phyloP scores from a whole-genome alignment of 2,329 filamentous ascomycete genomes.

The Cercospora janseana region DNA sequence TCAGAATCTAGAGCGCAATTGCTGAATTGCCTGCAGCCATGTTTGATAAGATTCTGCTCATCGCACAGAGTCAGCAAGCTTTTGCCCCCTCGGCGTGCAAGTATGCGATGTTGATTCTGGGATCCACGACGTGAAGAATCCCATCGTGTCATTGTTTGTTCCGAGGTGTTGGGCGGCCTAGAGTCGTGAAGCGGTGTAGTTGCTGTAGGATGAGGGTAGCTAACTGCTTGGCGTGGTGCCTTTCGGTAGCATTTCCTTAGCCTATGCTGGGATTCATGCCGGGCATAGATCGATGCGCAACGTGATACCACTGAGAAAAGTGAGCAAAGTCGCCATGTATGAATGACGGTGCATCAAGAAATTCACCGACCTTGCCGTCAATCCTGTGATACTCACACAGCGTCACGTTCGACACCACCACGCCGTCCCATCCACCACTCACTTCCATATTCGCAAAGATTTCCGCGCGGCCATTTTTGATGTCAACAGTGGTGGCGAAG shows the following conservation, averaged over 20 bases:
- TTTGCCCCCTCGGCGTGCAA: too few relatives aligned
- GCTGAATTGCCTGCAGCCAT: too few relatives aligned
- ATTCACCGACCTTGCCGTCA: conserved; percentile 5
- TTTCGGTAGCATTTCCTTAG: background rate
- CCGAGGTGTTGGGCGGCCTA: conserved; percentile 1
- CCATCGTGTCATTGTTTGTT: background rate
- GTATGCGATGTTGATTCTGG: too few relatives aligned
- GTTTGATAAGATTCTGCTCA: too few relatives aligned
- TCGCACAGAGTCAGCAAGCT: too few relatives aligned
- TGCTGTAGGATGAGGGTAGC: conserved; percentile 2
- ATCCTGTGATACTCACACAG: conserved; percentile 18
- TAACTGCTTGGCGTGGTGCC: background rate
- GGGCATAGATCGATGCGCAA: conserved; percentile 17
- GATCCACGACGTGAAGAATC: too few relatives aligned
- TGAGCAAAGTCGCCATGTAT: background rate
- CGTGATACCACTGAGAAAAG: conserved; percentile 15
- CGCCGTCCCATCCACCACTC: conserved; percentile 12
- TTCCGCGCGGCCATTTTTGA: conserved; percentile 12
- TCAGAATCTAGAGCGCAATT: too few relatives aligned
- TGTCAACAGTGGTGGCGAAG: conserved; percentile 16
- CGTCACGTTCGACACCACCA: conserved; percentile 17
- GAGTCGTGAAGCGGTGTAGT: background rate
- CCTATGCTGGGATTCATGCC: conserved; percentile 16
- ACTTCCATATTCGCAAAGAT: conserved; percentile 20
- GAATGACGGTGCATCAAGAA: background rate